These are phyloP conservation scores for Cadophora gregata DNA, from an alignment of 2,329 filamentous ascomycete species.

Conservation along the genomic window DNA sequence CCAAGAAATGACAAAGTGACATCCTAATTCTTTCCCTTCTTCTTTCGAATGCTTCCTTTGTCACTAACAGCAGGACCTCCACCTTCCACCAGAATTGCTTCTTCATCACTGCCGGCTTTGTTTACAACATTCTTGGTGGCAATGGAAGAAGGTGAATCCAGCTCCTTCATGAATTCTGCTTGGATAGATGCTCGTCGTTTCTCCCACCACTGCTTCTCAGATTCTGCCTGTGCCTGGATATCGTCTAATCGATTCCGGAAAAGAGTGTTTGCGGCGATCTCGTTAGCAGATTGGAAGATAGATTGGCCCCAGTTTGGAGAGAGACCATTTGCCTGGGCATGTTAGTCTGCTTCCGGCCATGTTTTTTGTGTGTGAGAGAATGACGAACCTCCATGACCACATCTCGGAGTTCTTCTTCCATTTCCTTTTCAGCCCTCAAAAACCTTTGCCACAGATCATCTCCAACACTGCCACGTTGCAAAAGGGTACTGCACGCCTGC, in stretches of 20 bases:
- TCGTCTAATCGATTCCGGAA: constrained; percentile 78
- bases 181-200: constrained; percentile 77
- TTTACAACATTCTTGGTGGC: constrained; percentile 47
- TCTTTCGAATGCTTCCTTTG: constrained; percentile 58
- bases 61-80: constrained; percentile 32
- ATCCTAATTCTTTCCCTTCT: constrained; percentile 67
- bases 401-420: constrained; percentile 93
- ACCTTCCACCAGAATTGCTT: constrained; percentile 77
- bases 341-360: constrained; percentile 22
- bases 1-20: background rate
- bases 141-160: constrained; percentile 65
- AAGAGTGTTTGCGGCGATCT: constrained; percentile 85
- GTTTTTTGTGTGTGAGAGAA: background rate
- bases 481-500: constrained; percentile 79
- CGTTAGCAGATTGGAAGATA: constrained; percentile 97
- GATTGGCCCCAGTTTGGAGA: constrained; percentile 87
- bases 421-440: constrained; percentile 91
- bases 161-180: constrained; percentile 82
- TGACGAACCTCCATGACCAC: constrained; percentile 83
- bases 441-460: constrained; percentile 97
- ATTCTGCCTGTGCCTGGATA: constrained; percentile 71
- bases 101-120: constrained; percentile 65
- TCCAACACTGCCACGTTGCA: constrained; percentile 91
- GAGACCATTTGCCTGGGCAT: constrained; percentile 82
- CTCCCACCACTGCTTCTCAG: constrained; percentile 93